Percentiles rank a stretch among this genome's conserved stretches.
Evolutionary conservation across 2,329 filamentous ascomycete genomes (phyloP).

Genomic region (Cryphonectria nitschkei): DNA sequence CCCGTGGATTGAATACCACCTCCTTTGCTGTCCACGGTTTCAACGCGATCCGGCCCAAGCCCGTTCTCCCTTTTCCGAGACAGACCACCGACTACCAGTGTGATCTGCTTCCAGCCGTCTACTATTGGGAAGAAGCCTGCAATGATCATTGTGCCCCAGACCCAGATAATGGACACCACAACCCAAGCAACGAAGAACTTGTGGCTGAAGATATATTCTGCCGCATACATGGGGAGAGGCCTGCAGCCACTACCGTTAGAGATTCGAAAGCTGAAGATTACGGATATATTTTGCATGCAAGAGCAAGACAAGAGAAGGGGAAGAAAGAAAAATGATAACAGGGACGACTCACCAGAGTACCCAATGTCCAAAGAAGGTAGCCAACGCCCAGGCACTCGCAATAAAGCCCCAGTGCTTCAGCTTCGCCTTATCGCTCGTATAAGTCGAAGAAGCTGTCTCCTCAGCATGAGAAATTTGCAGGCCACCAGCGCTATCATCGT

Average conservation of each 20-base stretch:
- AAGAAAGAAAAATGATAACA: neutral
- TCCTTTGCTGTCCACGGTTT: neutral
- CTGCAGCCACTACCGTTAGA: conserved; percentile 31
- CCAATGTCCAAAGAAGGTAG: conserved; percentile 57
- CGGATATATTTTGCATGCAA: neutral
- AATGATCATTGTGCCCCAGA: conserved; percentile 54
- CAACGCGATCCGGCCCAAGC: conserved; percentile 2
- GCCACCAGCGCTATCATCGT: neutral
- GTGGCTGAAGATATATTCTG: conserved; percentile 50
- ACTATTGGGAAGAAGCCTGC: conserved; percentile 54
- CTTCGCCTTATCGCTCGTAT: conserved; percentile 39
- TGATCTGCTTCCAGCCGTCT: conserved; percentile 46
- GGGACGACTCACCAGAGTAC: conserved; percentile 48
- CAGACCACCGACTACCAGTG: conserved; percentile 13
- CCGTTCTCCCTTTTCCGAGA: neutral
- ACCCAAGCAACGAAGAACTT: conserved; percentile 55
- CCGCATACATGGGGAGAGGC: conserved; percentile 58
- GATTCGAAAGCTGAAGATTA: neutral
- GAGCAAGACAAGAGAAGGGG: too few species aligned
- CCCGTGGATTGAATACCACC: neutral
- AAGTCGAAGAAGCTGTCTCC: conserved; percentile 30
- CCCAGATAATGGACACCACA: conserved; percentile 55
- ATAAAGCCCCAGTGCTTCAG: conserved; percentile 52
- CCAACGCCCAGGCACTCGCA: conserved; percentile 49
- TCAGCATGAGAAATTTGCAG: conserved; percentile 32